These are phyloP conservation scores for Telopea speciosissima DNA, from an alignment of 177 flowering plant species.

Conservation along the genomic window DNA sequence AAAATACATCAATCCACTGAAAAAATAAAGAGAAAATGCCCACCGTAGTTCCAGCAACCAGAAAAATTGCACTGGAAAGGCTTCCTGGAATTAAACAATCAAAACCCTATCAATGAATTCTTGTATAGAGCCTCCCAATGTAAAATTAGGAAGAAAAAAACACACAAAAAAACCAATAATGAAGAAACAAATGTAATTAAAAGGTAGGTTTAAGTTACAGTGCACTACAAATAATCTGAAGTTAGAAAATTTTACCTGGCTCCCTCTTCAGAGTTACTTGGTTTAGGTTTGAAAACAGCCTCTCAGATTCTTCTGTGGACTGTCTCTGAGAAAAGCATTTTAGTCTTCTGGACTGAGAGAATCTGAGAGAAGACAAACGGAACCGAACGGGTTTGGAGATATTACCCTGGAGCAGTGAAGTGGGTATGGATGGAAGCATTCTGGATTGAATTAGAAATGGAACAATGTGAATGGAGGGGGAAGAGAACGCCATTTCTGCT, in stretches of 20 bases:
- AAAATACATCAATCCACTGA: too few species aligned
- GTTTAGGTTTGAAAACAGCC: constrained; percentile 86
- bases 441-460: constrained; percentile 1
- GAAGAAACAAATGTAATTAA: background rate
- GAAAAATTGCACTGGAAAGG: constrained; percentile 57
- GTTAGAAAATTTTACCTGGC: constrained; percentile 44
- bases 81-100: constrained; percentile 45
- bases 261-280: constrained; percentile 73
- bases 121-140: background rate
- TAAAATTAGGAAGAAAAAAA: background rate
- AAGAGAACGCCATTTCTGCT: constrained; percentile 11
- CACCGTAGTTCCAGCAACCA: constrained; percentile 96
- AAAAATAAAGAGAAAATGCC: background rate
- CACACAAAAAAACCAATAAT: background rate
- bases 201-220: background rate
- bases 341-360: constrained; percentile 8
- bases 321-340: constrained; percentile 26
- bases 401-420: background rate
- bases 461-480: constrained; percentile 2
- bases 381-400: constrained; percentile 5
- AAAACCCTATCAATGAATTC: background rate
- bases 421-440: background rate
- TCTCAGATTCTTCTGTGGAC: constrained; percentile 36
- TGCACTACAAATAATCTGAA: background rate
- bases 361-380: background rate